phyloP scores from a whole-genome alignment of 148 eudicot species.

The Limonium bicolor region DNA sequence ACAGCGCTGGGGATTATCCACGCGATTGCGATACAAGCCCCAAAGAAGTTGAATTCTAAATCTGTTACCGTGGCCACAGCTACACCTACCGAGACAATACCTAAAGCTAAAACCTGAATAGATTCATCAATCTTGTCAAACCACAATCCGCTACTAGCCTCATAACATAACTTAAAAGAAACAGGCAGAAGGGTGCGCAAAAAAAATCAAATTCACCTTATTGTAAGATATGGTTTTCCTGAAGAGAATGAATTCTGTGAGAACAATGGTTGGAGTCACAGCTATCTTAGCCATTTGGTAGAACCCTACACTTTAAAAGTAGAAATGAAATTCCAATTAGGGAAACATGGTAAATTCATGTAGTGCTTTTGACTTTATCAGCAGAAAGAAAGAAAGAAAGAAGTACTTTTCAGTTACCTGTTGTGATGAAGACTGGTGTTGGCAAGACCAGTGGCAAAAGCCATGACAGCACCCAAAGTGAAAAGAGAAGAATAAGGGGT shows the following conservation, averaged over 20 bases:
- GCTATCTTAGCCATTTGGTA: conserved; percentile 99
- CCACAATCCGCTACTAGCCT: too few species aligned
- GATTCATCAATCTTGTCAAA: too few species aligned
- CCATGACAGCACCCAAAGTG: conserved; percentile 74
- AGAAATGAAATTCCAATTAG: conserved; percentile 3
- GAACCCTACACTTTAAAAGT: conserved; percentile 75
- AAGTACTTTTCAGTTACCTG: conserved; percentile 25
- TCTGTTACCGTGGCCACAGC: conserved; percentile 92
- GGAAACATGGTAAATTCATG: neutral
- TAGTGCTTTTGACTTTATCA: too few species aligned
- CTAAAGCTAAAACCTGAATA: conserved; percentile 67
- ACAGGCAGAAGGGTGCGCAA: neutral
- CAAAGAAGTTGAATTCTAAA: conserved; percentile 65
- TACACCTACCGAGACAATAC: conserved; percentile 60
- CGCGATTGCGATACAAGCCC: conserved; percentile 63
- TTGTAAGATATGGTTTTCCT: conserved; percentile 40
- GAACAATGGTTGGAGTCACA: conserved; percentile 87
- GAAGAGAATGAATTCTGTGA: conserved; percentile 63
- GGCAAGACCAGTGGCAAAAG: conserved; percentile 91
- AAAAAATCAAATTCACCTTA: conserved; percentile 25
- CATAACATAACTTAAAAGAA: too few species aligned
- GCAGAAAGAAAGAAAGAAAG: neutral
- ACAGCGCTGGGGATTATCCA: conserved; percentile 90
- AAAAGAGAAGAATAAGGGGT: conserved; percentile 74
- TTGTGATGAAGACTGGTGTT: conserved; percentile 74